These are phyloP conservation scores for Apiotrichum akiyoshidainum DNA, from an alignment of 1,284 basidiomycete species.

Conservation along the genomic window DNA sequence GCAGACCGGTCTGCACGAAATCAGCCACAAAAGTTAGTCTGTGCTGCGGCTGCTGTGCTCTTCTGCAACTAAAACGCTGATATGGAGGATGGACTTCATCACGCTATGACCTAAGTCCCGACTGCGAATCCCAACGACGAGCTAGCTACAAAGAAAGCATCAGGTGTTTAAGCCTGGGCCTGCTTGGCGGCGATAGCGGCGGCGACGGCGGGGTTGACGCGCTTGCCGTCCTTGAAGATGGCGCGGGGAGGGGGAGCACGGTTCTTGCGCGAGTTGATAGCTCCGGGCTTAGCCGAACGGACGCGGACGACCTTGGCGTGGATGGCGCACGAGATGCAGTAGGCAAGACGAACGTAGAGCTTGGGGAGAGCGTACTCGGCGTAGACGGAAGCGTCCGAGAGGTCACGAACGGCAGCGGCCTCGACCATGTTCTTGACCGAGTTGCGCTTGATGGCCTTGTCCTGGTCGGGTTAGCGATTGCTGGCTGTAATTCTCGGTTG, in stretches of 20 bases:
- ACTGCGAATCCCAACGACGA: background rate
- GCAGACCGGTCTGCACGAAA: too few relatives aligned
- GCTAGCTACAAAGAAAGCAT: background rate
- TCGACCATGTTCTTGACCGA: constrained; percentile 99
- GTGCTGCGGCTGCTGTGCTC: background rate
- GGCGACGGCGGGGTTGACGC: constrained; percentile 73
- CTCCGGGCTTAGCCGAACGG: constrained; percentile 76
- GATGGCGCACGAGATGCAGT: constrained; percentile 99
- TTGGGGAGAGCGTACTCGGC: constrained; percentile 96
- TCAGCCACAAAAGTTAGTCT: too few relatives aligned
- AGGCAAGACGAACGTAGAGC: constrained; percentile 97
- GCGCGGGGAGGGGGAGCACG: constrained; percentile 92
- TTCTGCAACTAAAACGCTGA: background rate
- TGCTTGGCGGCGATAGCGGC: constrained; percentile 58
- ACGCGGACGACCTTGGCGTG: constrained; percentile 99
- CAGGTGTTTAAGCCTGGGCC: constrained; percentile 32
- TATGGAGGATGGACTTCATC: constrained; percentile 18
- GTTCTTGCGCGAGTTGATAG: constrained; percentile 71
- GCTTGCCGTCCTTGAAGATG: constrained; percentile 96
- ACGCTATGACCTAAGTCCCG: constrained; percentile 15
- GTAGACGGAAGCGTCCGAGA: constrained; percentile 95
- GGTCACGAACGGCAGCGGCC: constrained; percentile 94
- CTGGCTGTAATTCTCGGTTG: background rate
- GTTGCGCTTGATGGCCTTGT: constrained; percentile 99
- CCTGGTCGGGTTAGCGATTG: constrained; percentile 52